These are phyloP conservation scores for Cicer yamashitae DNA, from an alignment of 306 rosid species.

Conservation along the genomic window DNA sequence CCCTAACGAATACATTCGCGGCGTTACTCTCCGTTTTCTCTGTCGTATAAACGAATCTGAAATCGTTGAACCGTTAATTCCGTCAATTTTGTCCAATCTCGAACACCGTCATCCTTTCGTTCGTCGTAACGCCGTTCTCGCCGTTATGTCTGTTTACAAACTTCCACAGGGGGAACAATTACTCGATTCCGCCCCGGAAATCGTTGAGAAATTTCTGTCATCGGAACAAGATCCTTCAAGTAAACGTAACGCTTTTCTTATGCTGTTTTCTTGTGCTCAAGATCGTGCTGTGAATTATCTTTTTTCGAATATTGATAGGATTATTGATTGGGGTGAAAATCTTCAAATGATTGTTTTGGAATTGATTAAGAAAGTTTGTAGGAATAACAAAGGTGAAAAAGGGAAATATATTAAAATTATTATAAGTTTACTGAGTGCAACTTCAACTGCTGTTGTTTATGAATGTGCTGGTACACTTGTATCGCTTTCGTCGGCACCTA, in stretches of 20 bases:
- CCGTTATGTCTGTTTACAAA: conserved; percentile 83
- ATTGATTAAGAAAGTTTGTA: conserved; percentile 84
- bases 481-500: conserved; percentile 86
- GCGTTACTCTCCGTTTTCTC: conserved; percentile 86
- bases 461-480: conserved; percentile 95
- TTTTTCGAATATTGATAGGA: conserved; percentile 66
- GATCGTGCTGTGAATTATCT: conserved; percentile 83
- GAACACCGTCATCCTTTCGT: conserved; percentile 95
- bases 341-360: conserved; percentile 93
- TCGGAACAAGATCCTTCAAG: conserved; percentile 83
- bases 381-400: conserved; percentile 76
- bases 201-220: conserved; percentile 72
- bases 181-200: conserved; percentile 84
- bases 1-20: conserved; percentile 94
- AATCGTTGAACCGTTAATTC: conserved; percentile 88
- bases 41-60: conserved; percentile 89
- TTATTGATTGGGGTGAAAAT: conserved; percentile 86
- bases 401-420: conserved; percentile 91
- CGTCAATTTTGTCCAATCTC: conserved; percentile 80
- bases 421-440: conserved; percentile 66
- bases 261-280: conserved; percentile 88
- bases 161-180: conserved; percentile 88
- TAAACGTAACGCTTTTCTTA: conserved; percentile 92
- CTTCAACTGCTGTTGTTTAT: conserved; percentile 84
- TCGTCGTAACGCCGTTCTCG: conserved; percentile 80